Percentiles rank a stretch among this genome's conserved stretches.
Evolutionary conservation across 129 eudicot genomes (phyloP).

Genomic region (Flaveria robusta): DNA sequence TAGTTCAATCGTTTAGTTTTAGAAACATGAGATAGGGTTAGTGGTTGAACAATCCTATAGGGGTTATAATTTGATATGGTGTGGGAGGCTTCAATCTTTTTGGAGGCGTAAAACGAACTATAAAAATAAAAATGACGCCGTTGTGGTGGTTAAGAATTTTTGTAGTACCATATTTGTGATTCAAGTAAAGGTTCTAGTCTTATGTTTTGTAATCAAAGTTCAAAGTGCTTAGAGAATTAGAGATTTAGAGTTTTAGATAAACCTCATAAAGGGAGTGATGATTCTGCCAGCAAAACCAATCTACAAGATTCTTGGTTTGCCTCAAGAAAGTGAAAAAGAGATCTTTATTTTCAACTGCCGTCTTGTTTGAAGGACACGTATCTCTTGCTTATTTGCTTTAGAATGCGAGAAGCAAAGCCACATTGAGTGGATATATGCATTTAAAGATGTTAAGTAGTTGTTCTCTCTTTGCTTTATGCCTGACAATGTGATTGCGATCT

Average conservation of each 20-base stretch:
- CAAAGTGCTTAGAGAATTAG: no score
- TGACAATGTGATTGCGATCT: not conserved
- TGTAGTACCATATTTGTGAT: no score
- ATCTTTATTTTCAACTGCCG: slow-evolving; percentile 5
- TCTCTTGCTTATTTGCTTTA: slow-evolving; percentile 73
- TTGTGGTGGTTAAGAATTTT: no score
- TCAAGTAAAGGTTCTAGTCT: no score
- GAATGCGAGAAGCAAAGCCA: slow-evolving; percentile 70
- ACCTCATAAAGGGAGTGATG: no score
- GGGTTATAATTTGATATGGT: not conserved
- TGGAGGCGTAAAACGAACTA: no score
- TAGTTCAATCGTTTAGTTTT: not conserved
- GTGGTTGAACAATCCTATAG: not conserved
- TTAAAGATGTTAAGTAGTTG: not conserved
- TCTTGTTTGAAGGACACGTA: slow-evolving; percentile 13
- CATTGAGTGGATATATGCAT: slow-evolving; percentile 54
- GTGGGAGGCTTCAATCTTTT: not conserved
- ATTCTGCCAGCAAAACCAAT: no score
- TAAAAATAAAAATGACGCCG: no score
- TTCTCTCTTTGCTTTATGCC: not conserved
- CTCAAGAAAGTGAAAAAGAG: slow-evolving; percentile 23
- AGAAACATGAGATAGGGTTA: slow-evolving; percentile 8
- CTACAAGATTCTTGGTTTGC: not conserved
- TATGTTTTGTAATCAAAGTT: no score
- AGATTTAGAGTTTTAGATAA: no score